Evolutionary conservation across 768 basidiomycete genomes (phyloP), one percentile per base, ranked within the genome.

Genomic region (Terana coerulea): DNA sequence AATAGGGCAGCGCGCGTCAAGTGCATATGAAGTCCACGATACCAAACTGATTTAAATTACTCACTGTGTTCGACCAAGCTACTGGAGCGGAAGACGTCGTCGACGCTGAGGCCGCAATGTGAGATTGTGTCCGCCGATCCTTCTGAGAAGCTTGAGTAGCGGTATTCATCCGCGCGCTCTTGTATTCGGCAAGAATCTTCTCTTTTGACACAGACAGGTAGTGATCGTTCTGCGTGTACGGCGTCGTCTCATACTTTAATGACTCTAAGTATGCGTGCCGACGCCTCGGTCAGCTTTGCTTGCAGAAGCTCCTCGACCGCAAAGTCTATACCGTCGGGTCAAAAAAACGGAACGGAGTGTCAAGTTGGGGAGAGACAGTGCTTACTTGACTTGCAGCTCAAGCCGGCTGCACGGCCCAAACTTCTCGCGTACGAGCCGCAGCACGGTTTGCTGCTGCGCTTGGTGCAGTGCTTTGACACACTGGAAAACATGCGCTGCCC

Each of bases 381-480:
- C 50, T 1, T 24, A 78, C 78, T 57, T 64, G 17, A 79, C 53
- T 35, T 65, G 51, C 3, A 59, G 54, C 26, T 68, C 57, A 0
- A 79, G 69, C 21, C 59, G 39, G 15, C 44, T 62, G 48, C 75
- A 80, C 6, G 69, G 69, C 3, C 68, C 67, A 51, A 80, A 83
- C 44, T 69, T 64, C 2, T 52, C 47, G 4, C 62, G 51, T 24
- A 73, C 54, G 11, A 71, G 66, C 0, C 33, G 3, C 9, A 64
- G 49, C 3, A 73, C 54, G n/a, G 69, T 52, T 34, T 67, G 51
- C 15, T 62, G 59, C 9, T 74, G 59, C 2, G 69, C 61, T 11
- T 62, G 59, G 17, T 66, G 59, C 3, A 77, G 64, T 9, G 51
- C 58, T 1, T 61, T 54, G 60, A 75, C 63, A 54, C 75, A 75